Conservation (phyloP, 2,329 filamentous ascomycete species). For the Calonectria honghensis region DNA sequence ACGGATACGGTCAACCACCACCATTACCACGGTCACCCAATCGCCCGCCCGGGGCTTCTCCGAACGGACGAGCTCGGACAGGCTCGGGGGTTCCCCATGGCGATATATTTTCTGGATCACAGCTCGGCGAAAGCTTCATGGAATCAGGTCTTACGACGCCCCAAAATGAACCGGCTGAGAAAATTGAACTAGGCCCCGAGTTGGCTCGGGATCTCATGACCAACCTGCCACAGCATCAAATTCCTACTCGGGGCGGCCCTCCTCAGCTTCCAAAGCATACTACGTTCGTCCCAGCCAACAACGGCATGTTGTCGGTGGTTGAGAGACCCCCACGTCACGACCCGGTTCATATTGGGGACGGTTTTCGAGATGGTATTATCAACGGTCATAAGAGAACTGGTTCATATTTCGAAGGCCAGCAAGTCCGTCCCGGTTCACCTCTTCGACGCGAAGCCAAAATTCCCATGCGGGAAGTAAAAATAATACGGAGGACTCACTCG, state of each 20-base stretch:
- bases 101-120: slow-evolving; percentile 62
- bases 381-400: slow-evolving; percentile 45
- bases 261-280: slow-evolving; percentile 39
- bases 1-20: slow-evolving; percentile 49
- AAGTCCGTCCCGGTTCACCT: slow-evolving; percentile 51
- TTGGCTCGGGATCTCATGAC: slow-evolving; percentile 52
- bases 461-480: slow-evolving; percentile 62
- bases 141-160: slow-evolving; percentile 62
- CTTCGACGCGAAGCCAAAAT: slow-evolving; percentile 58
- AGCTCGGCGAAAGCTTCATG: slow-evolving; percentile 64
- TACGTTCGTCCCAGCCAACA: slow-evolving; percentile 61
- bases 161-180: slow-evolving; percentile 56
- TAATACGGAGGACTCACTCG: slow-evolving; percentile 54
- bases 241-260: slow-evolving; percentile 40
- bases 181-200: slow-evolving; percentile 49
- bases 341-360: slow-evolving; percentile 57
- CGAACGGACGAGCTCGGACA: slow-evolving; percentile 44
- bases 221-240: slow-evolving; percentile 44
- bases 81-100: slow-evolving; percentile 45
- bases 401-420: slow-evolving; percentile 44
- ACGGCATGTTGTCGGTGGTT: slow-evolving; percentile 62
- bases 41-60: slow-evolving; percentile 45
- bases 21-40: slow-evolving; percentile 50
- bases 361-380: slow-evolving; percentile 55
- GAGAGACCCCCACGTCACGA: slow-evolving; percentile 51